A percentile compares a stretch with the other conserved stretches of the same genome.
Conservation (phyloP, 257 asterid genomes). For the Solanum pimpinellifolium region DNA sequence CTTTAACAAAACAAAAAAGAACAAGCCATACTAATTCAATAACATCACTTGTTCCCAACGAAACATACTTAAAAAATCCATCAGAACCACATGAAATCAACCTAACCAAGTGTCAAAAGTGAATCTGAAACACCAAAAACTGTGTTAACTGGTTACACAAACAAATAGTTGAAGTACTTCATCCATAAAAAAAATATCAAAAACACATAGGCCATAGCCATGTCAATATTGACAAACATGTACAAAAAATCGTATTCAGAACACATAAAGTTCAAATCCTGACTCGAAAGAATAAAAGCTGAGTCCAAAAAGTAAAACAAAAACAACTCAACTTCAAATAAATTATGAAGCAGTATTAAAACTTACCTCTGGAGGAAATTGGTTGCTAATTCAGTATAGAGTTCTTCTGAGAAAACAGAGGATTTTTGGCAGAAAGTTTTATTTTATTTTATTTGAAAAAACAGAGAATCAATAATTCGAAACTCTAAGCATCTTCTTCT, state of each 20-base stretch:
- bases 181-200: not conserved
- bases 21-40: not conserved
- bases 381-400: not conserved
- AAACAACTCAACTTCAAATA: not conserved
- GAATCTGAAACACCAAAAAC: not conserved
- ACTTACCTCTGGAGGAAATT: not conserved
- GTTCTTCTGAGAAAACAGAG: not conserved
- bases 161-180: not conserved
- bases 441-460: not conserved
- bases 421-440: not conserved
- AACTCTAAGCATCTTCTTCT: not conserved
- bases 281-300: not conserved
- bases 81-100: not conserved
- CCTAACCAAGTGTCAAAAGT: not conserved
- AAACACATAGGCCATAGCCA: not conserved
- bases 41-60: not conserved
- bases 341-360: not conserved
- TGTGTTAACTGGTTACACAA: not conserved
- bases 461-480: not conserved
- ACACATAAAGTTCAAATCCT: not conserved
- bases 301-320: not conserved
- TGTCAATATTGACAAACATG: not conserved
- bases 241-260: not conserved
- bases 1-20: not conserved
- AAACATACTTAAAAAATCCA: not conserved